These are phyloP conservation scores for Kalanchoe fedtschenkoi DNA, from an alignment of 164 flowering plant species.

Conservation along the genomic window DNA sequence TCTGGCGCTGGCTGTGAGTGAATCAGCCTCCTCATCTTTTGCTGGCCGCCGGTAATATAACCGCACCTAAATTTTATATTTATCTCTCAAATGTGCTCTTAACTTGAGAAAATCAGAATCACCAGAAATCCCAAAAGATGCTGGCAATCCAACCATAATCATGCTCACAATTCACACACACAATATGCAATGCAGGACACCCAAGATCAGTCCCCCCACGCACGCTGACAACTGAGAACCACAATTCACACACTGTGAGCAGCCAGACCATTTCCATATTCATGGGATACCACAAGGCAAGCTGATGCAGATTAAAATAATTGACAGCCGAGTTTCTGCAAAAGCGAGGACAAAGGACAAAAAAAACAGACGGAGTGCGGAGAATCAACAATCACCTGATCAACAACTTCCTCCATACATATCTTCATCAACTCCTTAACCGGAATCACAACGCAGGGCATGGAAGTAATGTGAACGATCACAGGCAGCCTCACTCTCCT, in stretches of 20 bases:
- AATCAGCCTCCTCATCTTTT: constrained; percentile 27
- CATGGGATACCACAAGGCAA: constrained; percentile 83
- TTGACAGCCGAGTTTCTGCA: constrained; percentile 26
- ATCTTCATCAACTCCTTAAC: constrained; percentile 61
- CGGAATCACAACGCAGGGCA: constrained; percentile 82
- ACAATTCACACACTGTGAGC: constrained; percentile 84
- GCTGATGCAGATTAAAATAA: constrained; percentile 54
- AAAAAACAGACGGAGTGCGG: constrained; percentile 96
- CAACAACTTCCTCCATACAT: constrained; percentile 83
- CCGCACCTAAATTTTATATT: constrained; percentile 58
- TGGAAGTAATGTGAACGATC: constrained; percentile 87
- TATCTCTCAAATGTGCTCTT: constrained; percentile 52
- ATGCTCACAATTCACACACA: constrained; percentile 91
- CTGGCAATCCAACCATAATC: constrained; percentile 82
- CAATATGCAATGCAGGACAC: constrained; percentile 54
- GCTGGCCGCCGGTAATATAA: constrained; percentile 34
- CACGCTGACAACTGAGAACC: constrained; percentile 75
- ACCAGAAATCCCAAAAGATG: constrained; percentile 48
- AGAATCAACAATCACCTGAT: constrained; percentile 70
- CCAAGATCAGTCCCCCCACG: constrained; percentile 77
- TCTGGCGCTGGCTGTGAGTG: constrained; percentile 53
- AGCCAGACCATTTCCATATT: constrained; percentile 85
- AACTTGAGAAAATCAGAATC: constrained; percentile 45
- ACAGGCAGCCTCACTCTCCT: constrained; percentile 69
- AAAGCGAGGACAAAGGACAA: constrained; percentile 75